Base-by-base conservation (phyloP, 768 basidiomycete species). In the Leucocoprinus birnbaumii region DNA sequence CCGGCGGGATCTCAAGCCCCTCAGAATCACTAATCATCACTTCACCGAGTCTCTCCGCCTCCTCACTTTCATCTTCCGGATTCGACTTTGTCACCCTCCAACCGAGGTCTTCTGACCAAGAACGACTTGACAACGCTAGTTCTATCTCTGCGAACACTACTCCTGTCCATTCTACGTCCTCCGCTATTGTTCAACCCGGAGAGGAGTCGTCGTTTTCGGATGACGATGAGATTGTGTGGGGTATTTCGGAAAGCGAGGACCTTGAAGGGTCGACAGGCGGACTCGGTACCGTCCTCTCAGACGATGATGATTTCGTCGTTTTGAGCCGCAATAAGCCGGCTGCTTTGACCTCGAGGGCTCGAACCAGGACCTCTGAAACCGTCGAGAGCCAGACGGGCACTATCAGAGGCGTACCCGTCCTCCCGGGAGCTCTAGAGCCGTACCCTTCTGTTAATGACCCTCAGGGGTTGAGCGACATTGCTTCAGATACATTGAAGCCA, bases 141-240 rank as follows among this genome's bases (percentile, higher is more conserved):
- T 14, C 22, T 19, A 43, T 26, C 11, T 9, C 14, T 45, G 44
- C 43, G 5, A 24, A 11, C n/a, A n/a, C n/a, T 5, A 27, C 44
- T 10, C 38, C 22, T 11, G 13, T 19, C 11, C 22, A 13, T 18
- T 2, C 31, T 14, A 22, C 4, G 14, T n/a, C 18, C n/a, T n/a
- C n/a, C 16, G 24, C 48, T 22, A 1, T 3, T 6, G 18, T 9
- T 21, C 11, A 44, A 8, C 21, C 53, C 5, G 41, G 47, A 35
- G 47, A 51, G 21, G 45, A 42, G 16, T 43, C 46, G 19, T 48
- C 47, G 21, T 53, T 73, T 43, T 80, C 78, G 0, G 82, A 80
- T 60, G 51, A 52, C 14, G 83, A 85, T 58, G 80, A 84, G 63
- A 80, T 85, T 42, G 78, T 84, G 18, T 83, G 77, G 74, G 68